Percentiles rank a stretch among this genome's conserved stretches.
These are phyloP conservation scores for Ogataea pini DNA, from an alignment of 805 yeast genomes.

Conservation along the genomic window DNA sequence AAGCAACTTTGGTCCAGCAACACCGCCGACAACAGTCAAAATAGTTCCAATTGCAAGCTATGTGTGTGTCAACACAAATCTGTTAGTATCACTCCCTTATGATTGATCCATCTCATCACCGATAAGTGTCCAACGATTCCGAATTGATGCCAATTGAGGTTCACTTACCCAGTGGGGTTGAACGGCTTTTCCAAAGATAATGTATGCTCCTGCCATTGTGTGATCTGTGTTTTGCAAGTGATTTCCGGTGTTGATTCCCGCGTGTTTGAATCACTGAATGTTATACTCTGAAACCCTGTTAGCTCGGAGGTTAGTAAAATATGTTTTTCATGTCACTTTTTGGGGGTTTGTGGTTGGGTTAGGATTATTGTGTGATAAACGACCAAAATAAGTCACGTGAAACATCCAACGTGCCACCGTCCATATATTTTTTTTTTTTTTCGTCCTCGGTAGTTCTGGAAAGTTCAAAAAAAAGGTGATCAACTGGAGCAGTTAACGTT, in stretches of 20 bases:
- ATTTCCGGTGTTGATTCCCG: too few relatives aligned
- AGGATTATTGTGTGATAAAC: neutral
- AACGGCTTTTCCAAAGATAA: conserved; percentile 78
- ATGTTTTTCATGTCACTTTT: conserved; percentile 6
- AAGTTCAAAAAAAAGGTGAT: neutral
- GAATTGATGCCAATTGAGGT: neutral
- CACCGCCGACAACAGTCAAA: conserved; percentile 58
- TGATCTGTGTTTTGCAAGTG: neutral
- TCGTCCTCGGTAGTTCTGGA: conserved; percentile 3
- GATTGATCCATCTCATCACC: conserved; percentile 1
- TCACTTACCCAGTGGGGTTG: conserved; percentile 70
- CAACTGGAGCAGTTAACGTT: too few relatives aligned
- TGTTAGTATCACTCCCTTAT: neutral
- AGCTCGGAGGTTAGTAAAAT: neutral
- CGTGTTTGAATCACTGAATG: neutral
- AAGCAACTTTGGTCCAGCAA: conserved; percentile 54
- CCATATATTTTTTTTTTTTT: neutral
- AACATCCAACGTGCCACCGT: neutral
- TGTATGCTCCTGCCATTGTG: conserved; percentile 80
- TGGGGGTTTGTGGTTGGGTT: conserved; percentile 7
- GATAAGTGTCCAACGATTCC: conserved; percentile 4
- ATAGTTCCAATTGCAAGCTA: conserved; percentile 81
- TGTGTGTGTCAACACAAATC: too few relatives aligned
- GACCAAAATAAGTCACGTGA: conserved; percentile 1
- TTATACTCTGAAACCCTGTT: too few relatives aligned